Evolutionary conservation across 495 filamentous ascomycete species (phyloP).

Genomic region (Penicillium cataractarum): DNA sequence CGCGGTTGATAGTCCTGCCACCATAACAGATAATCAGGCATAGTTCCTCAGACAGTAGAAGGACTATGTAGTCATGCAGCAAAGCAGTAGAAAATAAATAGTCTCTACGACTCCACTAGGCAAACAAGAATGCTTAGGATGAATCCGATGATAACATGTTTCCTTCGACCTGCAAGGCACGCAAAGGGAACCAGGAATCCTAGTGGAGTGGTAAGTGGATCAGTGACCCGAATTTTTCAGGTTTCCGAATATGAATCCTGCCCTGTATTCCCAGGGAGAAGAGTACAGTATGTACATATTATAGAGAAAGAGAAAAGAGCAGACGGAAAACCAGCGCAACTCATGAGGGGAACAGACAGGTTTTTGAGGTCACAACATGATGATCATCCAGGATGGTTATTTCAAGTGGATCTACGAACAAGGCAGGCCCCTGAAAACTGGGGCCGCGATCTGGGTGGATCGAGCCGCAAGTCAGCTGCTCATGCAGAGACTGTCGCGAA

Average conservation of each 20-base stretch:
- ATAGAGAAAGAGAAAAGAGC: not conserved
- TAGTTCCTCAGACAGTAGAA: not conserved
- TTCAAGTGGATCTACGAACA: conserved; percentile 1
- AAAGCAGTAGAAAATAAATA: not conserved
- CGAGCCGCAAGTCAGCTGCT: conserved; percentile 34
- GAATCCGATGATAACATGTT: not conserved
- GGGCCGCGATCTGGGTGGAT: conserved; percentile 27
- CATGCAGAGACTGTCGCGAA: conserved; percentile 29
- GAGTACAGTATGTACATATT: not conserved
- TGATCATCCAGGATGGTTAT: not conserved
- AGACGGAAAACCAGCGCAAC: not conserved
- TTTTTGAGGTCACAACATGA: not conserved
- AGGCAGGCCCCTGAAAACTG: conserved; percentile 24
- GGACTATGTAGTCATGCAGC: not conserved
- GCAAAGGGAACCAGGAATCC: not conserved
- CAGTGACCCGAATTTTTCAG: not conserved
- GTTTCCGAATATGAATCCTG: not conserved
- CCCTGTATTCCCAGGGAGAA: not conserved
- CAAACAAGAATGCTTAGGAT: not conserved
- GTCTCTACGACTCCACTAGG: not conserved
- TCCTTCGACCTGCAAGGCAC: not conserved
- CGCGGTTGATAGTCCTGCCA: not conserved
- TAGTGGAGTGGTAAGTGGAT: not conserved
- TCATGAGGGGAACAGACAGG: not conserved
- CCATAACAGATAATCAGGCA: not conserved